A percentile compares a stretch with the other conserved stretches of the same genome.
phyloP scores from a whole-genome alignment of 768 basidiomycete genomes.

The Amanita inopinata region DNA sequence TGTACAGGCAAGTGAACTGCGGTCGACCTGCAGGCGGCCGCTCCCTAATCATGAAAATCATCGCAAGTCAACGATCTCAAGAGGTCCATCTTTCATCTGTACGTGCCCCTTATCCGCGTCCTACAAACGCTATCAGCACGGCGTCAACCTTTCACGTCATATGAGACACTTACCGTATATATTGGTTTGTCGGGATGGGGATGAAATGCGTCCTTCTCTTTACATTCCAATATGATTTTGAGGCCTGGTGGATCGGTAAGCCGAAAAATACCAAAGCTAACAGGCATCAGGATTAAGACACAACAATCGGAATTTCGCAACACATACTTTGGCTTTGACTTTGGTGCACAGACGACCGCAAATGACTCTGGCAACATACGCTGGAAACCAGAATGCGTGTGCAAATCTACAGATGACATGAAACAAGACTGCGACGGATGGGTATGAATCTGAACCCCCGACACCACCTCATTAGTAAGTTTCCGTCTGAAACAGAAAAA shows the following conservation, averaged over 20 bases:
- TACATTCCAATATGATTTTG: constrained; percentile 58
- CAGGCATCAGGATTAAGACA: constrained; percentile 6
- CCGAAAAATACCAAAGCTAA: constrained; percentile 81
- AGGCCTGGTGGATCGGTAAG: constrained; percentile 84
- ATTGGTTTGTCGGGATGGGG: constrained; percentile 78
- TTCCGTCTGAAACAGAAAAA: constrained; percentile 8
- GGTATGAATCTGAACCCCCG: constrained; percentile 80
- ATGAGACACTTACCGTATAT: constrained; percentile 57
- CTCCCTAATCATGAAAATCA: constrained; percentile 12
- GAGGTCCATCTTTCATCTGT: constrained; percentile 55
- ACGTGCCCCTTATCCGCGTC: constrained; percentile 85
- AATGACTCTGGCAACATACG: constrained; percentile 86
- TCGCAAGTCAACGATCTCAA: constrained; percentile 84
- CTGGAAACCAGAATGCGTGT: constrained; percentile 87
- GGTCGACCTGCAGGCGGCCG: neutral
- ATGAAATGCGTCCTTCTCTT: constrained; percentile 70
- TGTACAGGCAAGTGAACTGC: no score
- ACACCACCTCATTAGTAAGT: neutral
- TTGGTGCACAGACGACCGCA: constrained; percentile 86
- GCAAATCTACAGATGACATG: constrained; percentile 91
- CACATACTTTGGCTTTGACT: constrained; percentile 61
- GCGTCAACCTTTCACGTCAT: neutral
- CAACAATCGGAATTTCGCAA: neutral
- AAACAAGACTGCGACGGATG: constrained; percentile 91
- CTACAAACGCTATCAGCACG: constrained; percentile 24